These are phyloP conservation scores for Candida maesae DNA, from an alignment of 805 yeast species.

Conservation along the genomic window DNA sequence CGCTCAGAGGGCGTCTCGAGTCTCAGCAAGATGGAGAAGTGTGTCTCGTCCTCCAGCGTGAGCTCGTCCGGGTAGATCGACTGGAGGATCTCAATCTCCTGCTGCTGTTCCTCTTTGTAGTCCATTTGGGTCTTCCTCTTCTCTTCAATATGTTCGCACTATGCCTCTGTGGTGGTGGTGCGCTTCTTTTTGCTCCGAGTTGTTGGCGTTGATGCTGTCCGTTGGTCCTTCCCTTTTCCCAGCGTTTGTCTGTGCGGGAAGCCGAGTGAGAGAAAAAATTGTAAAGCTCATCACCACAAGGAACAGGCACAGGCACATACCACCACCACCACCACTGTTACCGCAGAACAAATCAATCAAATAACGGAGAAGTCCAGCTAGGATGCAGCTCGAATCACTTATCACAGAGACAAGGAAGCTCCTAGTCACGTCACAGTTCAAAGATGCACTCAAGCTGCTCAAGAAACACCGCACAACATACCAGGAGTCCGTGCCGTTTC, in stretches of 20 bases:
- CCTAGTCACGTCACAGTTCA: slow-evolving; percentile 12
- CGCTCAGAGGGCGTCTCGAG: slow-evolving; percentile 67
- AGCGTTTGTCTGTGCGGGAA: too few species aligned
- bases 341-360: neutral
- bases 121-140: too few species aligned
- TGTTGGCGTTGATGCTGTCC: too few species aligned
- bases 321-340: neutral
- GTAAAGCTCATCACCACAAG: neutral
- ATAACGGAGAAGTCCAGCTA: neutral
- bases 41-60: slow-evolving; percentile 31
- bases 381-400: slow-evolving; percentile 5
- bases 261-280: too few species aligned
- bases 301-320: too few species aligned
- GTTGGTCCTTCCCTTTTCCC: too few species aligned
- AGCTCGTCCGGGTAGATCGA: slow-evolving; percentile 94
- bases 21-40: slow-evolving; percentile 52
- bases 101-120: slow-evolving; percentile 75
- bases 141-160: too few species aligned
- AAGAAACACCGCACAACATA: slow-evolving; percentile 32
- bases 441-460: slow-evolving; percentile 33
- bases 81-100: slow-evolving; percentile 85
- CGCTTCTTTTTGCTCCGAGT: too few species aligned
- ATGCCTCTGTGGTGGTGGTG: neutral
- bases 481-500: slow-evolving; percentile 38
- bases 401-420: slow-evolving; percentile 15